phyloP scores from a whole-genome alignment of 108 stramenopile species.

The Nannochloropsis granulata region DNA sequence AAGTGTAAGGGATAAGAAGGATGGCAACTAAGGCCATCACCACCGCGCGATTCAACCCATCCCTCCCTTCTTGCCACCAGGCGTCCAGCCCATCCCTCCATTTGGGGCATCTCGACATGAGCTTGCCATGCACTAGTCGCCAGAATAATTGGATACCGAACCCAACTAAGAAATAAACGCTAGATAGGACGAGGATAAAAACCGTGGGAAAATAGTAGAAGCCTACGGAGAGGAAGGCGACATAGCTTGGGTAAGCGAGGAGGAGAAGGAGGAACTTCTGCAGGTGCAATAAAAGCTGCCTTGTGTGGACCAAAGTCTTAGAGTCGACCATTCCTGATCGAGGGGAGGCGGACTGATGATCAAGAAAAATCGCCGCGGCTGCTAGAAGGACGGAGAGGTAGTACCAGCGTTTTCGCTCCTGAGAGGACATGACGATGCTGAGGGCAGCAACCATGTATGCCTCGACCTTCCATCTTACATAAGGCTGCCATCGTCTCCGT shows the following conservation, averaged over 20 bases:
- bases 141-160: background rate
- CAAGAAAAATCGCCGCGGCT: background rate
- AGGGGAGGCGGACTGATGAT: background rate
- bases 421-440: background rate
- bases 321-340: background rate
- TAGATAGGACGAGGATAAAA: background rate
- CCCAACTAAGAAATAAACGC: background rate
- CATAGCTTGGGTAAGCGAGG: background rate
- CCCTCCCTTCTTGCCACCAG: background rate
- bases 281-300: background rate
- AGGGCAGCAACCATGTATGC: background rate
- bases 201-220: background rate
- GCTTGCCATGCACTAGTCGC: background rate
- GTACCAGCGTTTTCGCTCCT: background rate
- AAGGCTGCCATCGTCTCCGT: background rate
- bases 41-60: background rate
- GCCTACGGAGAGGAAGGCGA: background rate
- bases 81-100: background rate
- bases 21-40: background rate
- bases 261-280: background rate
- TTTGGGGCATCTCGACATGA: background rate
- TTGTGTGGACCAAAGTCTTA: background rate
- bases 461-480: background rate
- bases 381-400: background rate
- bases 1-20: background rate